Evolutionary conservation across 805 yeast species (phyloP).

Genomic region (Saturnispora zaruensis): DNA sequence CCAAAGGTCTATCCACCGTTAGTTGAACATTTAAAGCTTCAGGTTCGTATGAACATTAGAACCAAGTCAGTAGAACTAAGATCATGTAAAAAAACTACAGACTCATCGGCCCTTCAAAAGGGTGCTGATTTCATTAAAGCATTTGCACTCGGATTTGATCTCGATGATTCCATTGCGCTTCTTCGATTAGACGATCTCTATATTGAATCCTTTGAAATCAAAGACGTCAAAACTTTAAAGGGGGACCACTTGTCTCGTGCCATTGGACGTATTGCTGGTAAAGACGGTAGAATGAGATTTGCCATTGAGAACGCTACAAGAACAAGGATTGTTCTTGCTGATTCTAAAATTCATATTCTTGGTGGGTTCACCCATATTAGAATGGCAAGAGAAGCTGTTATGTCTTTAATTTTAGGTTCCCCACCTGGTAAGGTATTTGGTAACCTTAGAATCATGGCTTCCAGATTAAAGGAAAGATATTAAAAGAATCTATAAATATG

Average conservation of each 20-base stretch:
- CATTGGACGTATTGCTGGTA: constrained; percentile 99
- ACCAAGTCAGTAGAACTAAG: constrained; percentile 83
- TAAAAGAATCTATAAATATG: constrained; percentile 24
- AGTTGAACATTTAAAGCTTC: constrained; percentile 89
- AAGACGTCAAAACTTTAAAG: constrained; percentile 89
- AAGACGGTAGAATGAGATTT: constrained; percentile 97
- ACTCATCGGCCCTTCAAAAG: constrained; percentile 90
- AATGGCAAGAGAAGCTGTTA: constrained; percentile 98
- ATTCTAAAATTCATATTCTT: constrained; percentile 88
- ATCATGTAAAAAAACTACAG: constrained; percentile 77
- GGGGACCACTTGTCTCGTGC: constrained; percentile 99
- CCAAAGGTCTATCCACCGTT: constrained; percentile 90
- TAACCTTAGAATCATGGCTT: constrained; percentile 91
- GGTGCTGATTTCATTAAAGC: constrained; percentile 97
- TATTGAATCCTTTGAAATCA: constrained; percentile 93
- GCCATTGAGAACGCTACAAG: constrained; percentile 98
- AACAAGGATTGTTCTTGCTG: constrained; percentile 96
- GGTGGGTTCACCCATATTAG: constrained; percentile 97
- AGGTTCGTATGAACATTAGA: constrained; percentile 89
- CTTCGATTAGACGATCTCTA: constrained; percentile 91
- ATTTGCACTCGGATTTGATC: constrained; percentile 90
- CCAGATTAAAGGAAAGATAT: constrained; percentile 94
- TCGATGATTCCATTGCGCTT: constrained; percentile 93
- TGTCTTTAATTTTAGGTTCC: constrained; percentile 87
- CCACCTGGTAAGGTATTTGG: constrained; percentile 99